Evolutionary conservation across 2,329 filamentous ascomycete species (phyloP), one percentile per base, ranked within the genome.

Genomic region (Lasiodiplodia citricola): DNA sequence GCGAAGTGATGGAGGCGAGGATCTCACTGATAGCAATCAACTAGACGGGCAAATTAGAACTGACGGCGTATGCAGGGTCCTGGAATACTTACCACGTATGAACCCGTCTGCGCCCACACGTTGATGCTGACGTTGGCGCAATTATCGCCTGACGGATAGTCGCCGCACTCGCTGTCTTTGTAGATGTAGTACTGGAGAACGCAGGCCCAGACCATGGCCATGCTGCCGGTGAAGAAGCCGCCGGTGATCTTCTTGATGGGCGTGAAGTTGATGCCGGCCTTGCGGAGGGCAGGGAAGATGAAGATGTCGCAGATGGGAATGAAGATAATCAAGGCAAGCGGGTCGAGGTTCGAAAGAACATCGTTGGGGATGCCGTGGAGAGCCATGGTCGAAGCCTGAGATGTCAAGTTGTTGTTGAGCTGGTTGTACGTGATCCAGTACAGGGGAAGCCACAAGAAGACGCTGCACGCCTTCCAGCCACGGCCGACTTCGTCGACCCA

Each of bases 401-500:
- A 88, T 72, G 89, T 87, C 72, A 91, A 85, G 80, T 90, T 92
- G 78, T 83, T 87, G 66, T 87, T 87, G 80, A 92, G 88, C 74
- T 92, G 90, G 63, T 85, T 86, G 79, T 91, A 92, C 71, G 87
- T 86, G 31, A 92, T 83, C 87, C 88, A 91, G 82, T 88, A 91
- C 73, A 90, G 85, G 51, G 91, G 90, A 68, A 90, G 86, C 83
- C 90, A 93, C 70, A 89, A 73, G 72, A 81, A 80, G 16, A 81
- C 77, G 62, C 72, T 71, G 74, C 79, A 81, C 47, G 78, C 79
- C 28, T 60, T 71, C 68, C 74, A 77, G 70, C 91, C 91, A 79
- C 91, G 90, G 65, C 85, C 85, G 60, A 94, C 88, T 76, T 94
- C 91, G 68, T 93, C 91, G n/a, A 94, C 91, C 91, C 91, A 94